These are phyloP conservation scores for Anethum foeniculum DNA, from an alignment of 140 eudicot species.

Conservation along the genomic window DNA sequence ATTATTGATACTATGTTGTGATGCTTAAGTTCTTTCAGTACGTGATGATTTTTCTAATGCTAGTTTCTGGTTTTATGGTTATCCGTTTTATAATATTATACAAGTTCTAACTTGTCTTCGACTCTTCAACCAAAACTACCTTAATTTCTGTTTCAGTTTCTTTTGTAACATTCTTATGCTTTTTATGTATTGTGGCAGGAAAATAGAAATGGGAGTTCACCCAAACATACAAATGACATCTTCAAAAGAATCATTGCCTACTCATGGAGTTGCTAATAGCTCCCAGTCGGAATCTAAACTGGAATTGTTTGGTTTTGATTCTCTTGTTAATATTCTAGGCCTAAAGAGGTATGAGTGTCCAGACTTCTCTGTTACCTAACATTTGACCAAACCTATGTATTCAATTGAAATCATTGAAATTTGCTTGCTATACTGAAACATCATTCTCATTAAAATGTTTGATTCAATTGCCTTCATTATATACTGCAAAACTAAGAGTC, in stretches of 20 bases:
- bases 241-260: conserved; percentile 37
- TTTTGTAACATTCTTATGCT: background rate
- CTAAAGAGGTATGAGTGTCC: conserved; percentile 66
- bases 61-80: background rate
- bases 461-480: background rate
- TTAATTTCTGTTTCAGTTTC: background rate
- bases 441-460: background rate
- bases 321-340: conserved; percentile 94
- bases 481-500: background rate
- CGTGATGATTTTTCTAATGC: background rate
- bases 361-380: background rate
- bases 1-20: background rate
- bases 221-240: conserved; percentile 33
- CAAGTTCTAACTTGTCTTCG: background rate
- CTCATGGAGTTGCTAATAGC: conserved; percentile 55
- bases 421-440: background rate
- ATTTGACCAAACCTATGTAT: background rate
- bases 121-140: background rate
- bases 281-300: conserved; percentile 68
- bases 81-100: background rate
- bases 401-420: background rate
- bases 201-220: conserved; percentile 38
- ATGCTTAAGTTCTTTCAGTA: background rate
- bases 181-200: conserved; percentile 38
- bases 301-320: conserved; percentile 97